Evolutionary conservation across 495 filamentous ascomycete species (phyloP).

Genomic region (Penicillium paxilli): DNA sequence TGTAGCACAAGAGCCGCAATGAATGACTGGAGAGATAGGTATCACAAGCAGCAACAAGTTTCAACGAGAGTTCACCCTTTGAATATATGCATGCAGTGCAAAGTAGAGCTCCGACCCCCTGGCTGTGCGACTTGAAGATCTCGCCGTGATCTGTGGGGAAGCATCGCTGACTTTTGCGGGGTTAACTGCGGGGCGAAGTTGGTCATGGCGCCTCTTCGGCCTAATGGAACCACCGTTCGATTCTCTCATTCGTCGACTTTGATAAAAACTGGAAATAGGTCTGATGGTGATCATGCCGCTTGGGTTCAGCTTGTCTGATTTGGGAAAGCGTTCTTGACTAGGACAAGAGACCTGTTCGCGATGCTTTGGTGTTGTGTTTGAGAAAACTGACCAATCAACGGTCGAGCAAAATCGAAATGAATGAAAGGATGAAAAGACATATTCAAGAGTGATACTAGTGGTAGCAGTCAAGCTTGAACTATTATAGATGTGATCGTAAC

Average conservation of each 20-base stretch:
- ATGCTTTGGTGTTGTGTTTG: background rate
- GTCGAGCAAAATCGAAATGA: too few species aligned
- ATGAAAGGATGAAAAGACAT: too few species aligned
- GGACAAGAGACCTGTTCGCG: too few species aligned
- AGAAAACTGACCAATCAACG: too few species aligned
- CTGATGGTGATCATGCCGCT: background rate
- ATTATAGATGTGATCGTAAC: too few species aligned
- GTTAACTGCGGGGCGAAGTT: background rate
- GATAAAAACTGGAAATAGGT: too few species aligned
- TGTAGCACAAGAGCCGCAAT: background rate
- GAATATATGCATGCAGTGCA: background rate
- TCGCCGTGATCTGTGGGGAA: background rate
- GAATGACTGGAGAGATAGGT: too few species aligned
- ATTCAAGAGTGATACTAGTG: too few species aligned
- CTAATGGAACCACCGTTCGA: background rate
- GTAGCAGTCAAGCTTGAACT: too few species aligned
- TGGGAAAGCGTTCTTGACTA: too few species aligned
- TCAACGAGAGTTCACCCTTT: background rate
- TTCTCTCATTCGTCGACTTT: background rate
- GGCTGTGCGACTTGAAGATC: background rate
- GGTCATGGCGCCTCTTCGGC: background rate
- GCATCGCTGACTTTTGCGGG: background rate
- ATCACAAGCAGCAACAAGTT: too few species aligned
- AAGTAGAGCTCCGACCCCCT: background rate
- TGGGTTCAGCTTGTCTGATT: too few species aligned